Percentiles rank a stretch among this genome's conserved stretches.
phyloP scores from a whole-genome alignment of 495 filamentous ascomycete species.

The Tricharina praecox region DNA sequence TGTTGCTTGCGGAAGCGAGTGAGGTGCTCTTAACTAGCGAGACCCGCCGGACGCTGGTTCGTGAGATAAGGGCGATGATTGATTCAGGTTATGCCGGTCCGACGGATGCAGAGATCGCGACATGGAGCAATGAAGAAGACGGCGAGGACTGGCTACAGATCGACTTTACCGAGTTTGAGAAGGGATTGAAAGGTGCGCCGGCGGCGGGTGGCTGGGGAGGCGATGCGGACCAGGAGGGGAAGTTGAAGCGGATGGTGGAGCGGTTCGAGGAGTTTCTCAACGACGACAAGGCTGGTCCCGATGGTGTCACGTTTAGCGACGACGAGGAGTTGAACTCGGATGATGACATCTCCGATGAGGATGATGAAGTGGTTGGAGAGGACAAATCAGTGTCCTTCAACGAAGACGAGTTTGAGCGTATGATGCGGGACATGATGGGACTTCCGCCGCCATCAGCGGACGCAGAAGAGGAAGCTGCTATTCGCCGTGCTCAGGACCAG shows the following conservation, averaged over 20 bases:
- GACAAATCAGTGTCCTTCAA: slow-evolving; percentile 66
- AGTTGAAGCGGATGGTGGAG: slow-evolving; percentile 74
- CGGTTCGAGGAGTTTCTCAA: slow-evolving; percentile 87
- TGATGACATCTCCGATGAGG: slow-evolving; percentile 29
- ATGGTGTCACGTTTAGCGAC: slow-evolving; percentile 53
- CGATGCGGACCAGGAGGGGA: slow-evolving; percentile 62
- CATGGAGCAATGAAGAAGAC: slow-evolving; percentile 55
- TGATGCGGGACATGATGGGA: slow-evolving; percentile 96
- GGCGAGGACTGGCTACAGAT: slow-evolving; percentile 90
- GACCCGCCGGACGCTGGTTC: slow-evolving; percentile 1
- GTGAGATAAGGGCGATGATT: background rate
- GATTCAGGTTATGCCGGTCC: slow-evolving; percentile 33
- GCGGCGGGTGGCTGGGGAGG: slow-evolving; percentile 28
- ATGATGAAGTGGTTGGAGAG: slow-evolving; percentile 56
- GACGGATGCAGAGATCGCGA: slow-evolving; percentile 49
- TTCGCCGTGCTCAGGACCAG: slow-evolving; percentile 50
- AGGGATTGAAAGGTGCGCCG: slow-evolving; percentile 47
- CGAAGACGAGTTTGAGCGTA: slow-evolving; percentile 62
- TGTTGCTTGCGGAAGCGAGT: slow-evolving; percentile 44
- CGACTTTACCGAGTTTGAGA: slow-evolving; percentile 72
- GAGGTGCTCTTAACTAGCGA: slow-evolving; percentile 8
- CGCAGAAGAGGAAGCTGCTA: slow-evolving; percentile 50
- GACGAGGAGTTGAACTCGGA: slow-evolving; percentile 36
- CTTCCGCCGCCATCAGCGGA: slow-evolving; percentile 39
- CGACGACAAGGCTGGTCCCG: slow-evolving; percentile 60